Base-by-base conservation (phyloP, 116 monocot genomes). In the Posidonia oceanica region DNA sequence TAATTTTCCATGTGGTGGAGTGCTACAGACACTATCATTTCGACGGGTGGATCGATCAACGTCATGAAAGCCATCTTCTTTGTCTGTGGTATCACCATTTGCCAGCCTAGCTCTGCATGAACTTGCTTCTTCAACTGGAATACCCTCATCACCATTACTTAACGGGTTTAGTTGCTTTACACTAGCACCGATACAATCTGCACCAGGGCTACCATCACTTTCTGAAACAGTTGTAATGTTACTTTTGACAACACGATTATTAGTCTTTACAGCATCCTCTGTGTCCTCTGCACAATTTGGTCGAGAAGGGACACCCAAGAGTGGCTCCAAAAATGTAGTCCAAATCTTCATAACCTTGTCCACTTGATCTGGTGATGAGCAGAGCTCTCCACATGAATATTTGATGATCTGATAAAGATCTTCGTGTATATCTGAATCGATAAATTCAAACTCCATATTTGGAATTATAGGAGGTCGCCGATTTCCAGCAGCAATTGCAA, bases 371-470 rank as follows among this genome's bases (percentile, higher is more conserved):
- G 76, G 63, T 4, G 95, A 88, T 56, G 83, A 71, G 67, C 86
- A 91, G 38, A 96, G 79, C 80, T 96, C 96, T 66, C 85, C 77
- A 76, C 91, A 91, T 13, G 96, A 96, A 73, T 79, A 91, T 66
- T 89, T 91, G 37, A 96, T 85, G 29, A 96, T 79, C 66, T 87
- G 75, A 82, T 89, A 89, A 59, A 96, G 64, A 65, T 91, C 84
- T 64, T 91, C 86, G 72, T 91, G 95, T 64, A 95, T 71, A 12
- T 86, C 86, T 8, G 75, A 67, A 77, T 88, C 95, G 18, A 53
- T 38, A 75, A 82, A 95, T 39, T 86, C 79, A 79, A 88, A 91
- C 75, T 84, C 82, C 81, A 95, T 86, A 76, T 86, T 88, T 10
- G 88, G 91, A 59, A 84, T 20, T 62, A 81, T 81, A 61, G 86